Percentiles rank a stretch among this genome's conserved stretches.
Conservation (phyloP, 2,329 filamentous ascomycete species). For the Neofusicoccum sp. region DNA sequence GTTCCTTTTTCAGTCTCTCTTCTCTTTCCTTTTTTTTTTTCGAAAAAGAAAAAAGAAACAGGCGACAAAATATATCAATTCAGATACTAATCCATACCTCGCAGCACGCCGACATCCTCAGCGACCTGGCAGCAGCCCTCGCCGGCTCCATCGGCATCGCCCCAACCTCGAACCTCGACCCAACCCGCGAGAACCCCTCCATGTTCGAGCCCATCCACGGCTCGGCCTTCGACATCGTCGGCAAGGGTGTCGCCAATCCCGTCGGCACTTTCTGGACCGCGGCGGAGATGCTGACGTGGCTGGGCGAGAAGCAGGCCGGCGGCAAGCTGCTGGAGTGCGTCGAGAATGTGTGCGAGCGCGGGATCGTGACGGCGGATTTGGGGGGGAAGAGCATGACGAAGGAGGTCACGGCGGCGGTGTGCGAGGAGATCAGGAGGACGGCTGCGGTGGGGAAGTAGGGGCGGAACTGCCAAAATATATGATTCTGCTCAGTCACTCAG, state of each 20-base stretch:
- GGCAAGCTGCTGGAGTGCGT: constrained; percentile 55
- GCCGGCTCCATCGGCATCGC: constrained; percentile 74
- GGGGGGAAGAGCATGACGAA: constrained; percentile 50
- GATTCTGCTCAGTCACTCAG: no score
- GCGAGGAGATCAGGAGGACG: constrained; percentile 38
- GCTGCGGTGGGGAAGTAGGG: background rate
- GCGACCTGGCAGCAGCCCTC: constrained; percentile 69
- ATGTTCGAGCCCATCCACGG: constrained; percentile 67
- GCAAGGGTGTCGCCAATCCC: constrained; percentile 60
- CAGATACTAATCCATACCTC: no score
- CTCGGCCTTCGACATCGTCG: constrained; percentile 61
- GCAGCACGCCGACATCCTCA: constrained; percentile 65
- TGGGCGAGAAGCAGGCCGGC: constrained; percentile 57
- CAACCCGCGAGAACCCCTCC: constrained; percentile 60
- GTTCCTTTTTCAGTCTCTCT: no score
- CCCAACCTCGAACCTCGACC: constrained; percentile 70
- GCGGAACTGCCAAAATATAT: no score
- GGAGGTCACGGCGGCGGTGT: constrained; percentile 48
- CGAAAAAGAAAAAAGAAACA: background rate
- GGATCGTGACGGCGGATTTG: constrained; percentile 57
- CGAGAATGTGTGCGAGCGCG: constrained; percentile 56
- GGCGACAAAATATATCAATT: no score
- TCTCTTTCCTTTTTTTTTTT: background rate
- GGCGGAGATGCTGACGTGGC: constrained; percentile 60
- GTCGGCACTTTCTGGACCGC: constrained; percentile 64